A percentile compares a stretch with the other conserved stretches of the same genome.
Evolutionary conservation across 192 early-diverging fungal species (phyloP).

Genomic region (Coemansia sp.): DNA sequence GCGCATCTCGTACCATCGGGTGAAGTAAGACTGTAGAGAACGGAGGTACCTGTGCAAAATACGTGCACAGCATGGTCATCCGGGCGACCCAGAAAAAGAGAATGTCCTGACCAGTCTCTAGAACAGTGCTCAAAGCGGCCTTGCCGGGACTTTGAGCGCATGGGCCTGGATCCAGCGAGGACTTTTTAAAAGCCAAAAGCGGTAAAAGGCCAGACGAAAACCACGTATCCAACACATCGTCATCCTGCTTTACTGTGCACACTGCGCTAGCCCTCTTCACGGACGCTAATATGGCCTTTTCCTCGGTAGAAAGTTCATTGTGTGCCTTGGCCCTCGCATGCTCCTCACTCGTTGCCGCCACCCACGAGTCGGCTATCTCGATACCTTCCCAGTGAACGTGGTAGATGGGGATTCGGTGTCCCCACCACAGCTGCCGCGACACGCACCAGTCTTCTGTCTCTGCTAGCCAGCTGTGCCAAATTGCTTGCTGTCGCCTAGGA

Average conservation of each 20-base stretch:
- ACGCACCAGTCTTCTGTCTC: constrained; percentile 97
- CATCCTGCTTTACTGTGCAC: constrained; percentile 53
- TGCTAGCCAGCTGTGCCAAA: constrained; percentile 87
- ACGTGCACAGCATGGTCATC: constrained; percentile 93
- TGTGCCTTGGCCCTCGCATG: constrained; percentile 39
- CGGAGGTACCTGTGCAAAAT: constrained; percentile 75
- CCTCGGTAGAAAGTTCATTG: not conserved
- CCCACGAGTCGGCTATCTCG: constrained; percentile 28
- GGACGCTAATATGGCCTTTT: not conserved
- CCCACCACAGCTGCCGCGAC: constrained; percentile 98
- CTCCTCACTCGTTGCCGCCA: constrained; percentile 33
- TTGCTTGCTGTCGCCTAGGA: constrained; percentile 72
- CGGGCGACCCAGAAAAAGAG: constrained; percentile 98
- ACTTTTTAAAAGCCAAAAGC: constrained; percentile 59
- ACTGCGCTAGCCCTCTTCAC: not conserved
- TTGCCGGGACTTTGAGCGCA: not conserved
- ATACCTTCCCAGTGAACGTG: constrained; percentile 57
- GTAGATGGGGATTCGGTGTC: constrained; percentile 92
- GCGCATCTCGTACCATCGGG: constrained; percentile 76
- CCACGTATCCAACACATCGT: constrained; percentile 97
- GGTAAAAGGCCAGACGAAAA: constrained; percentile 95
- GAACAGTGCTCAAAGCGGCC: constrained; percentile 63
- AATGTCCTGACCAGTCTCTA: constrained; percentile 97
- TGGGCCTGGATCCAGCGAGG: constrained; percentile 23
- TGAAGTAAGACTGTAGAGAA: constrained; percentile 91